These are phyloP conservation scores for Eimeria tenella DNA, from an alignment of 169 alveolate genomes.

Conservation along the genomic window DNA sequence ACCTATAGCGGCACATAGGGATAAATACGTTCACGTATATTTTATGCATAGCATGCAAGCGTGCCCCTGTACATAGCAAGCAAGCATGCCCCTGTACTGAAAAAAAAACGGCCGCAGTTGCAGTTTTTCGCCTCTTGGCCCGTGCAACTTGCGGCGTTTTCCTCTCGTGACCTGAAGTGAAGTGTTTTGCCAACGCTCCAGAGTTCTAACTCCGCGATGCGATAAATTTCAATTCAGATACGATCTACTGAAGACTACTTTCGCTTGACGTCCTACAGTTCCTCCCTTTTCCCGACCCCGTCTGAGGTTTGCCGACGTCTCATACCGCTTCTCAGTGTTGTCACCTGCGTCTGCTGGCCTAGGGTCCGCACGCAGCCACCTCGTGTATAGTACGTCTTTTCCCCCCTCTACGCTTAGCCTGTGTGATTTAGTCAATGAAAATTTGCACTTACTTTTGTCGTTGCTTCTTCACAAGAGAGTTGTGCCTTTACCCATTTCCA, in stretches of 20 bases:
- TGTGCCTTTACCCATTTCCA: too few species aligned
- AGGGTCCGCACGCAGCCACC: constrained; percentile 63
- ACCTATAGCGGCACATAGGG: too few species aligned
- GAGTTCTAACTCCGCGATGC: not conserved
- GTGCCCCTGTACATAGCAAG: too few species aligned
- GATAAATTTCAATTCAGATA: constrained; percentile 12
- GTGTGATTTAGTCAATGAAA: not conserved
- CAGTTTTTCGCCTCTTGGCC: not conserved
- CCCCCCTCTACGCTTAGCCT: not conserved
- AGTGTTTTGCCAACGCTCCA: too few species aligned
- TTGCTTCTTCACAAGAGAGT: too few species aligned
- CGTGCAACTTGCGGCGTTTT: not conserved
- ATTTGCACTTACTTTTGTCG: too few species aligned
- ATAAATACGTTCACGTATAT: too few species aligned
- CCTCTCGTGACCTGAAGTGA: not conserved
- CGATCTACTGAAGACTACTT: constrained; percentile 50
- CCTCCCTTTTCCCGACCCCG: constrained; percentile 42
- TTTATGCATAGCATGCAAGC: too few species aligned
- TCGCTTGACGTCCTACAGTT: not conserved
- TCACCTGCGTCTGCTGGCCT: constrained; percentile 52
- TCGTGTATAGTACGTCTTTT: constrained; percentile 54
- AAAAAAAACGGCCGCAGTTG: too few species aligned
- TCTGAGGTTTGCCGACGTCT: constrained; percentile 37
- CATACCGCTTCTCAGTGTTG: not conserved
- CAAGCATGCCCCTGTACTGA: too few species aligned